These are phyloP conservation scores for Lipomyces sp. DNA, from an alignment of 805 yeast species.

Conservation along the genomic window DNA sequence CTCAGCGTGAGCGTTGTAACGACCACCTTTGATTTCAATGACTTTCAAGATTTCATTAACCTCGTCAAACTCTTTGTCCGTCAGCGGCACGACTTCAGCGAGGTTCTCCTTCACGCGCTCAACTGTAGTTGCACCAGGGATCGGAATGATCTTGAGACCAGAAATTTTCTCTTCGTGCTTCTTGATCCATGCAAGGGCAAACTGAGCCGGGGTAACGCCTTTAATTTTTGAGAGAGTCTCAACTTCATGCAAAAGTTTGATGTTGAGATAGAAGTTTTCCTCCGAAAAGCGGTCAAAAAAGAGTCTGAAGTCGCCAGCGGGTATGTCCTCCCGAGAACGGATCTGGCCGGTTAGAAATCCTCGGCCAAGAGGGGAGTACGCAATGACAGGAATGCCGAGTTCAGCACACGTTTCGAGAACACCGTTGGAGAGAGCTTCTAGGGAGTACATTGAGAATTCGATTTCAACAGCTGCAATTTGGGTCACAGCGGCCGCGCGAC, in stretches of 20 bases:
- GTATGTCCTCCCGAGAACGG: constrained; percentile 47
- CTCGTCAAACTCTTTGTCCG: constrained; percentile 56
- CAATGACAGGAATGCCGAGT: constrained; percentile 62
- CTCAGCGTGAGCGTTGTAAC: constrained; percentile 45
- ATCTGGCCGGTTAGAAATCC: constrained; percentile 70
- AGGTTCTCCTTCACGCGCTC: constrained; percentile 62
- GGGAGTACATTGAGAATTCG: constrained; percentile 68
- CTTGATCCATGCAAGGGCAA: constrained; percentile 65
- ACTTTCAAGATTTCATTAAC: constrained; percentile 47
- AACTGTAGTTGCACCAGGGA: constrained; percentile 69
- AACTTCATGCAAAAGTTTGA: constrained; percentile 48
- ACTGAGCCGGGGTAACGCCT: constrained; percentile 56
- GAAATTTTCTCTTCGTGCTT: constrained; percentile 40
- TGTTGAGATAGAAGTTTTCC: constrained; percentile 56
- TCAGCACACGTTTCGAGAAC: constrained; percentile 58
- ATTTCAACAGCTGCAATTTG: constrained; percentile 70
- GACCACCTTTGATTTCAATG: constrained; percentile 52
- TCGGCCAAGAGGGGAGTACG: constrained; percentile 81
- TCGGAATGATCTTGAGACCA: constrained; percentile 63
- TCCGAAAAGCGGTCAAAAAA: constrained; percentile 55
- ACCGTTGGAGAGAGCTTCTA: constrained; percentile 60
- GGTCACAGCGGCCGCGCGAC: constrained; percentile 51
- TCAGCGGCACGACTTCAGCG: constrained; percentile 41
- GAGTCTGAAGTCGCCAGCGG: constrained; percentile 54
- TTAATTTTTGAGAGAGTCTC: constrained; percentile 47